Evolutionary conservation across 768 basidiomycete species (phyloP), one percentile per base, ranked within the genome.

Genomic region (Calocybe cyanea): DNA sequence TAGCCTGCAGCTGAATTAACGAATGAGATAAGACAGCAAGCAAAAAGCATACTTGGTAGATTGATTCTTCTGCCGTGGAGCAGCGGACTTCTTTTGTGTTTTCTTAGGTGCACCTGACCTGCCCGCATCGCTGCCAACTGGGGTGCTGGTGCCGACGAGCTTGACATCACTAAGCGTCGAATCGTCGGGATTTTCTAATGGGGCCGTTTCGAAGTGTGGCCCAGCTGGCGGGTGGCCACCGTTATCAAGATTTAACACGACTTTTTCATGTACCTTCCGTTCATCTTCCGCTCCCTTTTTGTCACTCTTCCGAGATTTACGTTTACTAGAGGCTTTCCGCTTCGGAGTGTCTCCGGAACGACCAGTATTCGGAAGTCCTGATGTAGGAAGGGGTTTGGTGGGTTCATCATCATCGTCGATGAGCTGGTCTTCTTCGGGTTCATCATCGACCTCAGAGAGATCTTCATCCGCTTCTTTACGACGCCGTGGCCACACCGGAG

Each of bases 371-470:
- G 63, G 47, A 18, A 63, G 61, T 19, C 59, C 49, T 20, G 61
- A 52, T 21, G 57, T 53, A 41, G 67, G 65, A 18, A 66, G 55
- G 9, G 65, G 61, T 45, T 64, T 66, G 48, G 57, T 50, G 17
- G 59, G 46, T 30, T 61, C 57, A 24, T 64, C 64, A 40, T 84
- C 83, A 48, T 87, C 87, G 63, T 90, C 87, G 54, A 88, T 83
- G 53, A 89, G 76, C 55, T 88, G 81, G 67, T 90, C 87, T 65
- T 87, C 85, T 28, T 28, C 25, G 25, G 25, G 25, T 61, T 86
- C 80, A 34, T 82, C 80, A 28, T 86, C 85, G 0, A 76, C 76
- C 24, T 85, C 83, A 7, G 78, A 82, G 9, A 76, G 77, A 13
- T 72, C 77, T 25, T 82, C 82, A 18, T 79, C 78, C 51, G 59